Percentiles rank a stretch among this genome's conserved stretches.
These are phyloP conservation scores for Yamadazyma taylorii DNA, from an alignment of 1,139 yeast genomes.

Conservation along the genomic window DNA sequence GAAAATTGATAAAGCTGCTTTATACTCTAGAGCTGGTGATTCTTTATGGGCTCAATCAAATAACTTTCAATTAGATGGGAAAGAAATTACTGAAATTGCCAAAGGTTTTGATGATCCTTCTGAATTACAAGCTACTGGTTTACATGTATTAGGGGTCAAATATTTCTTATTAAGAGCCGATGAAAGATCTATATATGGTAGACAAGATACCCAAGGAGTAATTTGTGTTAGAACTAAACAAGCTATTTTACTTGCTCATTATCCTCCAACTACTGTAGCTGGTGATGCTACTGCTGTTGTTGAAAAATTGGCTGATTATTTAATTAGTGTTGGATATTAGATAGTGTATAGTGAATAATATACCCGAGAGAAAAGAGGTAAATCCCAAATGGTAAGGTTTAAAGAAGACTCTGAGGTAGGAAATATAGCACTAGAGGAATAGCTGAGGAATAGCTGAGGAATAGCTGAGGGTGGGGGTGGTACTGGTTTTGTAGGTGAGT, in stretches of 20 bases:
- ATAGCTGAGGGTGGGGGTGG: too few relatives aligned
- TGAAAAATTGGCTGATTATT: conserved; percentile 92
- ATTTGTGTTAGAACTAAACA: conserved; percentile 92
- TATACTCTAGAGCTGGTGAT: conserved; percentile 93
- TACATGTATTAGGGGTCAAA: conserved; percentile 82
- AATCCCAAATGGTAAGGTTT: too few relatives aligned
- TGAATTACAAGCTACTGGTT: conserved; percentile 77
- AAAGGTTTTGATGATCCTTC: conserved; percentile 80
- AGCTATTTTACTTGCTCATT: conserved; percentile 91
- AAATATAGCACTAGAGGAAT: too few relatives aligned
- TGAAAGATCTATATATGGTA: conserved; percentile 91
- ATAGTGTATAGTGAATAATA: not conserved
- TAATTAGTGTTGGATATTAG: conserved; percentile 82
- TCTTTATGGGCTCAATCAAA: conserved; percentile 90
- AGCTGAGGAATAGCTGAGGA: too few relatives aligned
- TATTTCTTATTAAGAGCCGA: conserved; percentile 89
- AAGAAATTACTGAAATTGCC: conserved; percentile 75
- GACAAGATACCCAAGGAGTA: conserved; percentile 83
- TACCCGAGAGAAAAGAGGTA: not conserved
- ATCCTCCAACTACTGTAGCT: conserved; percentile 85
- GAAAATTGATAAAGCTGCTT: conserved; percentile 87
- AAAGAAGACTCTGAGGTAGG: too few relatives aligned
- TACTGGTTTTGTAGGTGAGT: too few relatives aligned
- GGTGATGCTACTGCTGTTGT: conserved; percentile 95
- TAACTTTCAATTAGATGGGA: conserved; percentile 62